Percentiles rank a stretch among this genome's conserved stretches.
Conservation (phyloP, 306 rosid genomes). For the Boehmeria nivea region DNA sequence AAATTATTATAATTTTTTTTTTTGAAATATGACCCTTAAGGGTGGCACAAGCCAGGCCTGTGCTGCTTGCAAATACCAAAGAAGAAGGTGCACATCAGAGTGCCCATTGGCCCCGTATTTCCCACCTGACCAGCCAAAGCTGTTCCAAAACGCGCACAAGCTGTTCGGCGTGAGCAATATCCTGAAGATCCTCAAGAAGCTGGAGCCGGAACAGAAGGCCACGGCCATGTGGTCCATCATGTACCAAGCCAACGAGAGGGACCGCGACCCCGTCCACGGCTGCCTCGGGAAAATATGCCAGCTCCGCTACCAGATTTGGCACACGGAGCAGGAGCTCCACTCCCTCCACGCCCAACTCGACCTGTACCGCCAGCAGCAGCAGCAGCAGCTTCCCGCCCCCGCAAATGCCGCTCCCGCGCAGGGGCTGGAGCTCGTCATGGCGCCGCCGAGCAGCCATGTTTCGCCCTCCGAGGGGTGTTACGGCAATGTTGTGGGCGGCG, state of each 20-base stretch:
- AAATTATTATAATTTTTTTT: neutral
- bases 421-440: conserved; percentile 55
- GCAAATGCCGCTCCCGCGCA: neutral
- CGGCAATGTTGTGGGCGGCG: neutral
- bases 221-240: conserved; percentile 64
- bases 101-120: conserved; percentile 64
- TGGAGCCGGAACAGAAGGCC: conserved; percentile 39
- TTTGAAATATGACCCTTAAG: conserved; percentile 49
- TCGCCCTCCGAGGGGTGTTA: neutral
- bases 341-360: conserved; percentile 49
- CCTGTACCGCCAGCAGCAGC: conserved; percentile 47
- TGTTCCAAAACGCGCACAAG: conserved; percentile 58
- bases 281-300: conserved; percentile 50
- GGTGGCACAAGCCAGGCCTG: conserved; percentile 70
- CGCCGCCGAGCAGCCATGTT: conserved; percentile 23
- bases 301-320: conserved; percentile 39
- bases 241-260: conserved; percentile 48
- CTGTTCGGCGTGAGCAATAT: conserved; percentile 74
- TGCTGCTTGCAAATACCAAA: conserved; percentile 66
- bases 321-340: conserved; percentile 50
- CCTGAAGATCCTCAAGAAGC: conserved; percentile 33
- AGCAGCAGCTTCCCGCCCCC: conserved; percentile 14
- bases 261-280: conserved; percentile 55
- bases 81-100: conserved; percentile 60
- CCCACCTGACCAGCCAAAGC: conserved; percentile 65